Evolutionary conservation across 805 yeast species (phyloP), one percentile per base, ranked within the genome.

Genomic region (Scheffersomyces amazonensis): DNA sequence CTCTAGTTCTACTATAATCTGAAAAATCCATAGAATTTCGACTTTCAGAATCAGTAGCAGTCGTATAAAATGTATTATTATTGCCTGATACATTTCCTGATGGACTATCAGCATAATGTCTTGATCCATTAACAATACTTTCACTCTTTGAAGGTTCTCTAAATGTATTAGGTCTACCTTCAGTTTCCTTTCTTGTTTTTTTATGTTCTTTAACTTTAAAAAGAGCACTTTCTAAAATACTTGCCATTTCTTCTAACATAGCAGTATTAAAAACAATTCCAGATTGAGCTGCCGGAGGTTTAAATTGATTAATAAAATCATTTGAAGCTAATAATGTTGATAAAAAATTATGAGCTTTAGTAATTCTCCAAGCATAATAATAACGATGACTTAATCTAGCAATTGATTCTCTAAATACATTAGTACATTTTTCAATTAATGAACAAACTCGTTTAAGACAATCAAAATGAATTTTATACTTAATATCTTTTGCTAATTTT

Each of bases 341-440:
- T 16, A 79, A 48, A 31, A 64, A 69, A 7, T 55, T 56, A 35
- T 75, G 76, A 0, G 85, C 82, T 48, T 81, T 81, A 30, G 77
- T 68, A 53, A 83, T 71, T 57, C 85, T 73, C 80, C 82, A 80
- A 1, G 88, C 84, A 51, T 81, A 81, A 41, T 78, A 79, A 52
- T 81, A 83, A 43, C 78, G 69, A 20, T 62, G 67, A 12, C 85
- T 76, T 27, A 83, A 58, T 30, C 66, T 65, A 12, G 59, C 69
- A 19, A 64, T 44, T 1, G 58, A 49, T 3, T 55, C 37, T 38
- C 48, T 22, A 19, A 50, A 47, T 3, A 43, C 42, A 25, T 41
- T 43, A 4, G 34, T 19, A 35, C 48, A 41, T 36, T 38, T 43
- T 4, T 24, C 19, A 8, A 49, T 22, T 18, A 47, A 37, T 17